Conservation (phyloP, 257 asterid species). For the Solanum rostratum region DNA sequence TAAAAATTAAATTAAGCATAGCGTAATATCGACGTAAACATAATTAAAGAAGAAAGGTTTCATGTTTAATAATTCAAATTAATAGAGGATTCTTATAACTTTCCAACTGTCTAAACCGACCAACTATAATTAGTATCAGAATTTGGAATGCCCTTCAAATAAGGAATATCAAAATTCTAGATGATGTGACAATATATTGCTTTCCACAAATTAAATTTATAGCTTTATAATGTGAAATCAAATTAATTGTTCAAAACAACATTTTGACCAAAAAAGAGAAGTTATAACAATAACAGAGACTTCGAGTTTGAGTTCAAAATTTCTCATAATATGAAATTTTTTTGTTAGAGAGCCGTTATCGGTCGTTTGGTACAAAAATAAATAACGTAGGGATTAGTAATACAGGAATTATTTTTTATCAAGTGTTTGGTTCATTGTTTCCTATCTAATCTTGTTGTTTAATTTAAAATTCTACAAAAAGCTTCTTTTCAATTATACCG, state of each 20-base stretch:
- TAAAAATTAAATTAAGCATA: not conserved
- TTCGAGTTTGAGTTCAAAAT: no score
- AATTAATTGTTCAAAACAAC: not conserved
- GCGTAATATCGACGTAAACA: not conserved
- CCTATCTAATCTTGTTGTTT: no score
- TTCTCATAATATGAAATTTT: no score
- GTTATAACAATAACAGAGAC: no score
- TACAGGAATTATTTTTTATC: no score
- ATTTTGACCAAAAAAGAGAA: no score
- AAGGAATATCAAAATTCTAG: not conserved
- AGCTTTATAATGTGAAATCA: not conserved
- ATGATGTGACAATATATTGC: not conserved
- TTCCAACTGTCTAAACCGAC: not conserved
- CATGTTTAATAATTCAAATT: not conserved
- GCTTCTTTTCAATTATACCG: no score
- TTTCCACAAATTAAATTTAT: not conserved
- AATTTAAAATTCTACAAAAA: no score
- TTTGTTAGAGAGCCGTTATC: no score
- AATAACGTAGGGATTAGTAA: no score
- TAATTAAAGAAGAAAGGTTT: not conserved
- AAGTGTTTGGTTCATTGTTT: no score
- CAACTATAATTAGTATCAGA: not conserved
- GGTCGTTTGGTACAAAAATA: no score
- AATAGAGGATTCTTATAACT: not conserved
- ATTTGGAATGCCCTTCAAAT: not conserved